Evolutionary conservation across 2,329 filamentous ascomycete species (phyloP).

Genomic region (Fusarium coffeatum): DNA sequence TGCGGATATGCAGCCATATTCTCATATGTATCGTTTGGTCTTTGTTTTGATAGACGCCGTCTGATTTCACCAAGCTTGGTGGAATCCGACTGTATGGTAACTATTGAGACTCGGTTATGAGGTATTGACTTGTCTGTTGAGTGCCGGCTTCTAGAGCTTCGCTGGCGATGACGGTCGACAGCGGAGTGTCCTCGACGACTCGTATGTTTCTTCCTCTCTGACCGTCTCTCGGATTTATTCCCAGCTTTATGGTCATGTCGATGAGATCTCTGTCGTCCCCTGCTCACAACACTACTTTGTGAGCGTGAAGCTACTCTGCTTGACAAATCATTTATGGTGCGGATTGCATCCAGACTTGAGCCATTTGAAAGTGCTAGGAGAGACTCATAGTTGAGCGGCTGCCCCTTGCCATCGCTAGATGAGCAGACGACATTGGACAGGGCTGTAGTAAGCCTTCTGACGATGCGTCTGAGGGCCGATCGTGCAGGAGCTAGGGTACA

Average conservation of each 20-base stretch:
- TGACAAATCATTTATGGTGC: constrained; percentile 62
- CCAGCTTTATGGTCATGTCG: constrained; percentile 20
- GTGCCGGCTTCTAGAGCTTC: constrained; percentile 8
- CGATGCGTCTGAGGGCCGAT: constrained; percentile 55
- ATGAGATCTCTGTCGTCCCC: constrained; percentile 32
- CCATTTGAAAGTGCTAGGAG: constrained; percentile 60
- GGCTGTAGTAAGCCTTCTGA: constrained; percentile 57
- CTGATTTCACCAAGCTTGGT: constrained; percentile 60
- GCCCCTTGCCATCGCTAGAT: constrained; percentile 46
- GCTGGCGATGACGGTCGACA: constrained; percentile 20
- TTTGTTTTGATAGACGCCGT: constrained; percentile 35
- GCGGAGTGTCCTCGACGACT: constrained; percentile 13
- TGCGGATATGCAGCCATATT: constrained; percentile 39
- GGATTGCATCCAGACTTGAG: constrained; percentile 61
- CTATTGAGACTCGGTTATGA: constrained; percentile 42
- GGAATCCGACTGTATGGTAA: constrained; percentile 57
- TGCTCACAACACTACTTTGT: constrained; percentile 32
- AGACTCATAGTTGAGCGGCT: constrained; percentile 58
- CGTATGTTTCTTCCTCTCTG: constrained; percentile 20
- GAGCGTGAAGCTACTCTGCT: constrained; percentile 44
- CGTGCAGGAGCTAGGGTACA: constrained; percentile 51
- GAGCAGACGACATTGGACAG: constrained; percentile 55
- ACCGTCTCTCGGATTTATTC: constrained; percentile 15
- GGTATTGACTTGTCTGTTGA: constrained; percentile 4
- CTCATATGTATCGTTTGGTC: constrained; percentile 1